A percentile compares a stretch with the other conserved stretches of the same genome.
Evolutionary conservation across 2,329 filamentous ascomycete genomes (phyloP).

Genomic region (Mollisia scopiformis): DNA sequence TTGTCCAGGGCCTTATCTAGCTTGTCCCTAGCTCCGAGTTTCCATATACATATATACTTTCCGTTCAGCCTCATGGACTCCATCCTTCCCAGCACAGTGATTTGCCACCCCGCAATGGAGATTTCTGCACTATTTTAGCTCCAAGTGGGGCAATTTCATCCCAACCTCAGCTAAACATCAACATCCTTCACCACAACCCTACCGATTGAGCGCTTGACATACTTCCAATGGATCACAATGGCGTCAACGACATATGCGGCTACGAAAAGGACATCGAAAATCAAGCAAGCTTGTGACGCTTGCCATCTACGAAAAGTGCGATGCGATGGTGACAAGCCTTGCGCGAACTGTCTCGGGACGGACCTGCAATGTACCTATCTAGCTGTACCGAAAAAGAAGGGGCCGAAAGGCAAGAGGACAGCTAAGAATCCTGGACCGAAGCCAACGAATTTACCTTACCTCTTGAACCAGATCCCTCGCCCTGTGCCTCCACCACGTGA

Average conservation of each 20-base stretch:
- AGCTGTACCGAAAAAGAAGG: slow-evolving; percentile 38
- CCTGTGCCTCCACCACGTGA: background rate
- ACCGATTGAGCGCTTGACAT: background rate
- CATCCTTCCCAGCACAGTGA: background rate
- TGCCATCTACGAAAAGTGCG: slow-evolving; percentile 37
- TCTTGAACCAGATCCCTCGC: background rate
- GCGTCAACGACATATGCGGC: background rate
- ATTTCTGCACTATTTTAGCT: background rate
- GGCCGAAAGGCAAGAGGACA: slow-evolving; percentile 29
- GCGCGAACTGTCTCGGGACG: slow-evolving; percentile 30
- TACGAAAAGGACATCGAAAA: slow-evolving; percentile 16
- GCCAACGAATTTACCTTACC: background rate
- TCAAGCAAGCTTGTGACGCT: slow-evolving; percentile 37
- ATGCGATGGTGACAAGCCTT: slow-evolving; percentile 35
- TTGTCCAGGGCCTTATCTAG: too few species aligned
- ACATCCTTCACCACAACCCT: slow-evolving; percentile 1
- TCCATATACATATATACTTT: too few species aligned
- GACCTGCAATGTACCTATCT: slow-evolving; percentile 33
- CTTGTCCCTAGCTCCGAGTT: too few species aligned
- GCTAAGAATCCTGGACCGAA: background rate
- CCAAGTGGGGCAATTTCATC: background rate
- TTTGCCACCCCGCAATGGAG: background rate
- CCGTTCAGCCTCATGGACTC: too few species aligned
- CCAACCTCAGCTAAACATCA: background rate
- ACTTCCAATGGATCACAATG: slow-evolving; percentile 12